Percentiles rank a stretch among this genome's conserved stretches.
Evolutionary conservation across 345 rosid genomes (phyloP).

Genomic region (Zanthoxylum bungeanum): DNA sequence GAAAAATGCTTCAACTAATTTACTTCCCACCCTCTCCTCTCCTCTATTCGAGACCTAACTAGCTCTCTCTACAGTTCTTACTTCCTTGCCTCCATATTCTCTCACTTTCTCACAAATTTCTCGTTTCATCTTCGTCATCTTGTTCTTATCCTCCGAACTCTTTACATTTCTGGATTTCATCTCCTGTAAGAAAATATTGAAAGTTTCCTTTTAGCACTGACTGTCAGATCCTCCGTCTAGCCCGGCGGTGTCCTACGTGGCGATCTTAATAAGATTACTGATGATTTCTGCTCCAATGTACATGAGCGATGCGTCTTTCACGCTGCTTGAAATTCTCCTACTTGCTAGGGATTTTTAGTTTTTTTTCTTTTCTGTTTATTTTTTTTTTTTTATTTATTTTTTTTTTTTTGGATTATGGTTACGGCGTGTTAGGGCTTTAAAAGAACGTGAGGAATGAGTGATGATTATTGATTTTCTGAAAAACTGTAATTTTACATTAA

Average conservation of each 20-base stretch:
- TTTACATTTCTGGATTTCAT: too few relatives aligned
- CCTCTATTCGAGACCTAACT: too few relatives aligned
- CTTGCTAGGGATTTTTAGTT: conserved; percentile 45
- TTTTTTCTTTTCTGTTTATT: neutral
- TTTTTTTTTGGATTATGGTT: neutral
- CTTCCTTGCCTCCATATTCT: too few relatives aligned
- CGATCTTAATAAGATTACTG: conserved; percentile 90
- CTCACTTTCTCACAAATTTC: too few relatives aligned
- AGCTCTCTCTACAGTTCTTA: too few relatives aligned
- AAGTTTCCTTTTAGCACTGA: too few relatives aligned
- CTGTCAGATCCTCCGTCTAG: conserved; percentile 84
- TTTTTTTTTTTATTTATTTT: neutral
- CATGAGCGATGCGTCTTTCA: conserved; percentile 94
- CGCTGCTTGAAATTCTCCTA: conserved; percentile 96
- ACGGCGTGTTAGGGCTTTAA: neutral
- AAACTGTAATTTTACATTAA: neutral
- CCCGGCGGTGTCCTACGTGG: conserved; percentile 87
- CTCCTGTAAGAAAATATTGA: too few relatives aligned
- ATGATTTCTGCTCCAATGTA: conserved; percentile 88
- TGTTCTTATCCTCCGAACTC: too few relatives aligned
- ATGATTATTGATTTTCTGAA: too few relatives aligned
- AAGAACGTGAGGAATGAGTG: neutral
- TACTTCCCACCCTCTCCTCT: too few relatives aligned
- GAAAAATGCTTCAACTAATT: too few relatives aligned
- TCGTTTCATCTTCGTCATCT: too few relatives aligned